Evolutionary conservation across 2,329 filamentous ascomycete genomes (phyloP).

Genomic region (Diaporthe humulicola): DNA sequence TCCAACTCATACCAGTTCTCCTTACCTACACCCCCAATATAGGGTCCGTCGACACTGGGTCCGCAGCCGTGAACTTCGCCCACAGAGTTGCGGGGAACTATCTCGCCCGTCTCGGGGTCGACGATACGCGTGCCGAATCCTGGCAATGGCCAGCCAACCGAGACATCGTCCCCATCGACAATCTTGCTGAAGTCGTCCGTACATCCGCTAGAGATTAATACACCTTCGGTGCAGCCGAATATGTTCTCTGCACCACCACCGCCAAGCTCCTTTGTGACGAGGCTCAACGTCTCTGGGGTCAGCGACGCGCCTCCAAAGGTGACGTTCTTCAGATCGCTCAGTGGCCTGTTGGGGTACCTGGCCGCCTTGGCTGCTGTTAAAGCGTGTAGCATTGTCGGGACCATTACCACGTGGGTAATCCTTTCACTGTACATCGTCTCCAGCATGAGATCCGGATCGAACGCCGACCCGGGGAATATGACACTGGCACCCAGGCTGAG

Average conservation of each 20-base stretch:
- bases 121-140: conserved; percentile 23
- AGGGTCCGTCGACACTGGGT: conserved; percentile 16
- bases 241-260: conserved; percentile 12
- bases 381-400: conserved; percentile 31
- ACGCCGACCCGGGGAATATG: neutral
- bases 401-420: conserved; percentile 1
- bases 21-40: conserved; percentile 32
- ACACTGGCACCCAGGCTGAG: neutral
- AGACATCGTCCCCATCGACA: conserved; percentile 17
- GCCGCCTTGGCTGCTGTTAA: conserved; percentile 17
- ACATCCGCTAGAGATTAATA: neutral
- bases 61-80: conserved; percentile 30
- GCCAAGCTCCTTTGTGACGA: conserved; percentile 21
- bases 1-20: conserved; percentile 34
- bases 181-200: conserved; percentile 21
- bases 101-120: conserved; percentile 31
- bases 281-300: neutral
- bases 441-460: conserved; percentile 20
- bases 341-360: conserved; percentile 4
- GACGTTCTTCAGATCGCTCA: conserved; percentile 24
- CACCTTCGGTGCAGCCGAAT: conserved; percentile 31
- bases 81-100: conserved; percentile 12
- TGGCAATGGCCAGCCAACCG: conserved; percentile 16
- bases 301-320: conserved; percentile 3
- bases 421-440: conserved; percentile 27